phyloP scores from a whole-genome alignment of 176 grass and related monocot species.

The Microstegium vimineum region DNA sequence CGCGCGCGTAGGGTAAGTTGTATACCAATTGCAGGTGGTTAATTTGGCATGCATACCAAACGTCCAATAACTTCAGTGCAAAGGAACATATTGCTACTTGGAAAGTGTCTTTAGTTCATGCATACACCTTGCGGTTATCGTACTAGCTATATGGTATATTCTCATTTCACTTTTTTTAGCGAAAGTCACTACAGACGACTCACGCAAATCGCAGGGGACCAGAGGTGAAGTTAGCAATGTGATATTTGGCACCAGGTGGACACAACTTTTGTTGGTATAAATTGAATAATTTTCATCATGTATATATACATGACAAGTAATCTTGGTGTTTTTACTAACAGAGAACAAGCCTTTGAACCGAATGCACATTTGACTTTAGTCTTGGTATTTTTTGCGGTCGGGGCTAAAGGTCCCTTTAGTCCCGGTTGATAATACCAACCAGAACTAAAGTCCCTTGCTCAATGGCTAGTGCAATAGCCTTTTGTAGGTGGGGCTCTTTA shows the following conservation, averaged over 20 bases:
- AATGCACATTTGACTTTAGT: too few species aligned
- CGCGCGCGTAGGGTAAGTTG: background rate
- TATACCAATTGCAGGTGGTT: background rate
- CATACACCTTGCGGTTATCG: background rate
- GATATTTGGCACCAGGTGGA: background rate
- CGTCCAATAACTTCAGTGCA: background rate
- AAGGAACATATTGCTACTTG: too few species aligned
- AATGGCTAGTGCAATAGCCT: too few species aligned
- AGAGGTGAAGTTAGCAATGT: background rate
- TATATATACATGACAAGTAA: background rate
- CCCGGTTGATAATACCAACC: too few species aligned
- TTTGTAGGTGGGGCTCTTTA: too few species aligned
- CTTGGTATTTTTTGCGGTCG: too few species aligned
- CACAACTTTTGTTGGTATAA: background rate
- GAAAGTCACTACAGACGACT: background rate
- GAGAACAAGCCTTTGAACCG: too few species aligned
- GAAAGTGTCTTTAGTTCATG: background rate
- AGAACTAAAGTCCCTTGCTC: too few species aligned
- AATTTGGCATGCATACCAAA: slow-evolving; percentile 5
- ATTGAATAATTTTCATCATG: background rate
- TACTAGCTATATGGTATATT: background rate
- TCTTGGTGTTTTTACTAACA: too few species aligned
- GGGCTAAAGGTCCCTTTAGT: too few species aligned
- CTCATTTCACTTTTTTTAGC: too few species aligned
- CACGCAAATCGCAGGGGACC: background rate